A percentile compares a stretch with the other conserved stretches of the same genome.
Evolutionary conservation across 495 filamentous ascomycete species (phyloP).

Genomic region (Daldinia loculata): DNA sequence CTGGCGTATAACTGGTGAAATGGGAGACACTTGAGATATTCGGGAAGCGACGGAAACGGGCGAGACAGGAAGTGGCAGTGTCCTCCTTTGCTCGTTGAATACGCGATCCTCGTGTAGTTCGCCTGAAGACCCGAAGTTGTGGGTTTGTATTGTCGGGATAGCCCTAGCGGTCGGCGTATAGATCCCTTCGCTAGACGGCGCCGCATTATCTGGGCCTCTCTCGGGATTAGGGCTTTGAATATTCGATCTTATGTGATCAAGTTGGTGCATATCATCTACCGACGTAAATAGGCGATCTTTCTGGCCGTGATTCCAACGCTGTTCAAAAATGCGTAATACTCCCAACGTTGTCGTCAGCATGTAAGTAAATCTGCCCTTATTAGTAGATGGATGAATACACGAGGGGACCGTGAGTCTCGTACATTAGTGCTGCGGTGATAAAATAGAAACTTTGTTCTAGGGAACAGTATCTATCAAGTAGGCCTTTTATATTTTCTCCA

Average conservation of each 20-base stretch:
- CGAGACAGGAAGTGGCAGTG: slow-evolving; percentile 23
- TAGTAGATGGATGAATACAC: neutral
- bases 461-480: slow-evolving; percentile 49
- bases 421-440: slow-evolving; percentile 49
- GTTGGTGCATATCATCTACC: slow-evolving; percentile 40
- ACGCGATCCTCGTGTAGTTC: neutral
- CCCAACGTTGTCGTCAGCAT: slow-evolving; percentile 47
- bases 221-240: slow-evolving; percentile 8
- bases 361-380: slow-evolving; percentile 49
- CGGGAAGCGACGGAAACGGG: slow-evolving; percentile 34
- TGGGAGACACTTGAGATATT: slow-evolving; percentile 34
- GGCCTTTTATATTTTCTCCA: slow-evolving; percentile 27
- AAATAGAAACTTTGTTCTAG: slow-evolving; percentile 49
- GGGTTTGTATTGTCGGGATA: slow-evolving; percentile 21
- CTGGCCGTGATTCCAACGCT: slow-evolving; percentile 38
- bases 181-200: slow-evolving; percentile 24
- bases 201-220: neutral
- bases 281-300: slow-evolving; percentile 40
- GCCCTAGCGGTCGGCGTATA: slow-evolving; percentile 10
- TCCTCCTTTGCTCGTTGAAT: slow-evolving; percentile 8
- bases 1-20: slow-evolving; percentile 21
- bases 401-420: slow-evolving; percentile 8
- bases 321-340: slow-evolving; percentile 46
- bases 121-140: slow-evolving; percentile 1
- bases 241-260: slow-evolving; percentile 30